These are phyloP conservation scores for Pseudopyricularia cyperi DNA, from an alignment of 2,329 filamentous ascomycete genomes.

Conservation along the genomic window DNA sequence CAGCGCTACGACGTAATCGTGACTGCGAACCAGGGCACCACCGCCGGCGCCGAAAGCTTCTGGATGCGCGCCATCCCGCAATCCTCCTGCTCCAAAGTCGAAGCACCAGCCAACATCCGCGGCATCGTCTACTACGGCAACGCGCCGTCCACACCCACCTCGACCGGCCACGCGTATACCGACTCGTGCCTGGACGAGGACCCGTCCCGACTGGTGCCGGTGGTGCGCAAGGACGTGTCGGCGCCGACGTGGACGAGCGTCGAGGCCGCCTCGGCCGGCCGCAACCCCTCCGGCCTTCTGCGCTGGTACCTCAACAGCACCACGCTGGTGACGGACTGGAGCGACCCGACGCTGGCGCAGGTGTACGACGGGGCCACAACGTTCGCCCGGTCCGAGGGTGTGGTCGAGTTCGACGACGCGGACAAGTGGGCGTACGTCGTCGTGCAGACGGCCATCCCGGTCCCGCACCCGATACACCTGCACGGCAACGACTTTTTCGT, in stretches of 20 bases:
- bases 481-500: conserved; percentile 47
- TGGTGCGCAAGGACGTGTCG: neutral
- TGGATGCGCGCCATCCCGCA: conserved; percentile 12
- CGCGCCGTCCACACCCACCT: conserved; percentile 3
- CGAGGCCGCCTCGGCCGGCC: neutral
- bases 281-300: neutral
- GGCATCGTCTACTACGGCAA: conserved; percentile 13
- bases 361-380: conserved; percentile 9
- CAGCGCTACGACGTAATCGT: conserved; percentile 31
- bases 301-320: conserved; percentile 14
- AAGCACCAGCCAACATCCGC: neutral
- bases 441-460: conserved; percentile 24
- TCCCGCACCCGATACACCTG: conserved; percentile 50
- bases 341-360: conserved; percentile 14
- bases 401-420: conserved; percentile 14
- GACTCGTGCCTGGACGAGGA: conserved; percentile 1
- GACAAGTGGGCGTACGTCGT: conserved; percentile 42
- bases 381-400: conserved; percentile 13
- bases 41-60: conserved; percentile 10
- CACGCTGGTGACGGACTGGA: conserved; percentile 17
- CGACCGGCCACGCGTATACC: neutral
- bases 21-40: conserved; percentile 15
- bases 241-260: neutral
- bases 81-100: neutral
- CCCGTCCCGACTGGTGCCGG: neutral